These are phyloP conservation scores for Sugiyamaella qingdaonensis DNA, from an alignment of 805 yeast species.

Conservation along the genomic window DNA sequence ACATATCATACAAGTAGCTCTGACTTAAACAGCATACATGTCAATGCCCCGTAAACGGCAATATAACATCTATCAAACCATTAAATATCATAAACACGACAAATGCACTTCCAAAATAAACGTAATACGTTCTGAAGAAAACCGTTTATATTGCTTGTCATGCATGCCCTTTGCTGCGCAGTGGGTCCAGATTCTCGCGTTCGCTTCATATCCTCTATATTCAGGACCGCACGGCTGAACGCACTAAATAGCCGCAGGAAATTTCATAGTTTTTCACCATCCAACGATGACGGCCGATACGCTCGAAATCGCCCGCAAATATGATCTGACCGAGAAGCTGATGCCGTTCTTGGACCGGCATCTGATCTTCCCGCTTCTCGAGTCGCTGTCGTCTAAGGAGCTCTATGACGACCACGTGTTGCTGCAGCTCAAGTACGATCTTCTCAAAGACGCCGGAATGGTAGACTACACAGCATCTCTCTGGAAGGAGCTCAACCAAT, in stretches of 20 bases:
- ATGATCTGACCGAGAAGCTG: constrained; percentile 52
- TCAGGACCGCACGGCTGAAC: neutral
- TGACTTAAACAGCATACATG: too few relatives aligned
- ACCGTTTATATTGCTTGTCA: too few relatives aligned
- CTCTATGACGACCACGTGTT: constrained; percentile 45
- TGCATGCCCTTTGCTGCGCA: too few relatives aligned
- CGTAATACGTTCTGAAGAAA: too few relatives aligned
- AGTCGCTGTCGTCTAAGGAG: constrained; percentile 40
- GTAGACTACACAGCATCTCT: constrained; percentile 45
- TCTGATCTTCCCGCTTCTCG: constrained; percentile 50
- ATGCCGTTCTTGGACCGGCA: constrained; percentile 61
- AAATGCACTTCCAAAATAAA: too few relatives aligned
- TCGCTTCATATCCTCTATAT: too few relatives aligned
- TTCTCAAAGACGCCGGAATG: constrained; percentile 57
- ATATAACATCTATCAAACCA: too few relatives aligned
- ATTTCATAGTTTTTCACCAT: neutral
- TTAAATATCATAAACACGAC: too few relatives aligned
- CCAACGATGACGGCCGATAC: constrained; percentile 7
- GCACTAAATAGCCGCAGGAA: neutral
- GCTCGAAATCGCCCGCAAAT: constrained; percentile 41
- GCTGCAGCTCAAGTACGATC: constrained; percentile 46
- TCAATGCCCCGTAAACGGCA: too few relatives aligned
- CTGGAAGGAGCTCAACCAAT: constrained; percentile 41
- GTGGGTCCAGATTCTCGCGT: too few relatives aligned
- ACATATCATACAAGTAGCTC: too few relatives aligned